These are phyloP conservation scores for Kodamaea leandrae DNA, from an alignment of 805 yeast species.

Conservation along the genomic window DNA sequence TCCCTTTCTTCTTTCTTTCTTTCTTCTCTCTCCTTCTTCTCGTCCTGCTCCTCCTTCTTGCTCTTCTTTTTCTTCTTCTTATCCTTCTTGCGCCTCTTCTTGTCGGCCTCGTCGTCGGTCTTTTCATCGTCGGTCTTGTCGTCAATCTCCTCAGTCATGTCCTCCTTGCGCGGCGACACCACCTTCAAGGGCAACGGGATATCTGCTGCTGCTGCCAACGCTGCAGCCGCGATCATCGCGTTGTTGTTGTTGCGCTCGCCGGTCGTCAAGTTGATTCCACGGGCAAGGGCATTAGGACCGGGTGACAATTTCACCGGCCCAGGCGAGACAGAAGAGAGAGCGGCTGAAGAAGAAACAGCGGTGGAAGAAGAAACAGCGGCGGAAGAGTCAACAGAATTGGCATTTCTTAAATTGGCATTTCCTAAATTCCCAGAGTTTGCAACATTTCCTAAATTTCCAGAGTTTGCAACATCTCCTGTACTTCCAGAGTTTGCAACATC, in stretches of 20 bases:
- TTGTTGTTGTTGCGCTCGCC: constrained; percentile 39
- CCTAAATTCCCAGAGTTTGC: no score
- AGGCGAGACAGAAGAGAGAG: neutral
- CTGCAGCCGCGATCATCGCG: constrained; percentile 79
- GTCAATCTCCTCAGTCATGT: constrained; percentile 21
- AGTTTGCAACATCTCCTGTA: no score
- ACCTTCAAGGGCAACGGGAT: constrained; percentile 57
- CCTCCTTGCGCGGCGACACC: constrained; percentile 11
- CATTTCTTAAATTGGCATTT: no score
- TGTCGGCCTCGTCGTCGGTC: constrained; percentile 7
- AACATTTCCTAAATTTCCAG: no score
- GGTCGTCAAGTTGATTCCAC: constrained; percentile 36
- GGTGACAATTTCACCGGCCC: constrained; percentile 30
- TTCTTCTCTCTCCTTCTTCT: neutral
- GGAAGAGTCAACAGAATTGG: neutral
- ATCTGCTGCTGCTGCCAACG: constrained; percentile 78
- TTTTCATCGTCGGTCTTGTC: constrained; percentile 27
- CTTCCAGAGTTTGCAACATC: no score
- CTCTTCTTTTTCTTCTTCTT: constrained; percentile 2
- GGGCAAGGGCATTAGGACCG: constrained; percentile 44
- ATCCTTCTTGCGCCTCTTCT: neutral
- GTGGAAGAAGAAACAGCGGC: neutral
- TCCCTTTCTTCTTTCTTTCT: neutral
- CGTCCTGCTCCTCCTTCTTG: constrained; percentile 1
- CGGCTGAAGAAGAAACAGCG: neutral